phyloP scores from a whole-genome alignment of 371 early-diverging fungal species.

The Globomyces sp. region DNA sequence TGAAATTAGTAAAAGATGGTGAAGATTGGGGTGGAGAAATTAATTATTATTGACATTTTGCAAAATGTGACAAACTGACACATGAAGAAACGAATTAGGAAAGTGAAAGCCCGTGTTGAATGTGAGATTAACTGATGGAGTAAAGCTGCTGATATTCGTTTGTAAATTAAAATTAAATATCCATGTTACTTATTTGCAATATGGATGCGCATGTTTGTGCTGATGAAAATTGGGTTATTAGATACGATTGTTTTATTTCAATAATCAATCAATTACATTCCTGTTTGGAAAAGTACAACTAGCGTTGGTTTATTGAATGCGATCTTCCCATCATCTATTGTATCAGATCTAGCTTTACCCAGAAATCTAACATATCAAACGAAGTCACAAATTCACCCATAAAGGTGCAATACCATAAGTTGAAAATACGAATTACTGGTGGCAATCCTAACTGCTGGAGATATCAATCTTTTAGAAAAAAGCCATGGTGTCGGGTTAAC shows the following conservation, averaged over 20 bases:
- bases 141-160: no score
- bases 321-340: slow-evolving; percentile 5
- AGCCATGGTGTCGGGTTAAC: slow-evolving; percentile 4
- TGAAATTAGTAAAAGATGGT: not conserved
- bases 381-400: not conserved
- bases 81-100: no score
- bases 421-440: not conserved
- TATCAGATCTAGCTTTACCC: slow-evolving; percentile 6
- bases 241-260: no score
- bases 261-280: not conserved
- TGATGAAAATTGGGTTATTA: no score
- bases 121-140: no score
- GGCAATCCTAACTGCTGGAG: slow-evolving; percentile 3
- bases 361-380: slow-evolving; percentile 1
- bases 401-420: not conserved
- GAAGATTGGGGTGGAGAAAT: no score
- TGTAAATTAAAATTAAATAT: no score
- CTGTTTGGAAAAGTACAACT: not conserved
- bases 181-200: no score
- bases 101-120: no score
- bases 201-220: no score
- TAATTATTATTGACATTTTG: no score
- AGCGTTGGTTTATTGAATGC: not conserved
- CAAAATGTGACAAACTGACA: no score
- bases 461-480: not conserved